Evolutionary conservation across 1,139 yeast genomes (phyloP), one percentile per base, ranked within the genome.

Genomic region (Fermentozyma sake): DNA sequence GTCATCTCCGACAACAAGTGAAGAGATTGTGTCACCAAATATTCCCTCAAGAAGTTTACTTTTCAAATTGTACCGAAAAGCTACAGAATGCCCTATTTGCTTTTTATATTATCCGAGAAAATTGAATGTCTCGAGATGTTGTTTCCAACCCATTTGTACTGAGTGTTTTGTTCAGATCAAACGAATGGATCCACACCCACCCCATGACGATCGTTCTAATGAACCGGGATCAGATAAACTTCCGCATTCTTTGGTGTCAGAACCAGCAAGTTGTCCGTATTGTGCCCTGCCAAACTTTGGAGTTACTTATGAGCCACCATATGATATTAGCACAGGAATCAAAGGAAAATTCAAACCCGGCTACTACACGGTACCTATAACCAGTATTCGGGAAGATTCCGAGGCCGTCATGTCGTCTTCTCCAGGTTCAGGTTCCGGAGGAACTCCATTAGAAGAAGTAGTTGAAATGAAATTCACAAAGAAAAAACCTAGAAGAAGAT

Each of bases 151-250:
- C 2, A 87, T 91, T 13, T 91, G 98, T 56, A 74, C 96, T 1
- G 98, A 91, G 56, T 91, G 98, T 53, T 91, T 91, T 70, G 96
- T 89, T 6, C 97, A 89, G 53, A 87, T 91, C 50, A 87, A 84
- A 53, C 70, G 98, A 34, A 66, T 82, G 15, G 95, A 86, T n/a
- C 97, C 98, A 0, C 97, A 89, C 55, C 85, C 89, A 18, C 95
- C 96, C 1, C 94, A 85, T 49, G 93, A 82, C 37, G 76, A 66
- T 32, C 50, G 50, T 5, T 18, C 48, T 43, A 16, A 51, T 52
- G 29, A 32, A 25, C 52, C 26, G 52, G 32, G 59, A 54, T 21
- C 31, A 32, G 30, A 50, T 21, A 50, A 50, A 23, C 46, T 58
- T 33, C 83, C 86, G 11, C 77, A 79, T 31, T 67, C 78, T 20